Conservation (phyloP, 768 basidiomycete species). For the Tricholoma sp. region DNA sequence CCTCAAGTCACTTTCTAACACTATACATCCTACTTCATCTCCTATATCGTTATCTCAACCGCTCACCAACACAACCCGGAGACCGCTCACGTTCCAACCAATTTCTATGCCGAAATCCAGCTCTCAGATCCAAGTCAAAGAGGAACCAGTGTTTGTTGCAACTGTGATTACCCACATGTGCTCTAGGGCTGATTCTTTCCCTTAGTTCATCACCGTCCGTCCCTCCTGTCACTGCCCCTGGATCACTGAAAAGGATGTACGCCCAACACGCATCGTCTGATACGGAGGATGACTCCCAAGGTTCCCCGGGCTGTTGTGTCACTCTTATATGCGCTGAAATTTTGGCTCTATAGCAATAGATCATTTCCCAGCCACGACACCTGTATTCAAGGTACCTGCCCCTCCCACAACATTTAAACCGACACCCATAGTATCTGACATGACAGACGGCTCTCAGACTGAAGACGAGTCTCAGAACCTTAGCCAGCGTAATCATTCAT, state of each 20-base stretch:
- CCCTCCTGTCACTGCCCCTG: not conserved
- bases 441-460: conserved; percentile 12
- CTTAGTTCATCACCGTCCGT: not conserved
- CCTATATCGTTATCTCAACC: conserved; percentile 15
- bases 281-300: conserved; percentile 37
- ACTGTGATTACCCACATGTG: not conserved
- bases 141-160: conserved; percentile 15
- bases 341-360: conserved; percentile 2
- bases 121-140: conserved; percentile 12
- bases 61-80: conserved; percentile 9
- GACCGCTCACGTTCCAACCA: conserved; percentile 20
- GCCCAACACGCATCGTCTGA: conserved; percentile 25
- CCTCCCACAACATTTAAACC: conserved; percentile 4
- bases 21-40: conserved; percentile 16
- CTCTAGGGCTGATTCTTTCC: not conserved
- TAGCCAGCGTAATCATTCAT: conserved; percentile 5
- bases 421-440: not conserved
- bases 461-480: conserved; percentile 18
- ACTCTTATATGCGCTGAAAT: not conserved
- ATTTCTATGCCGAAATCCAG: conserved; percentile 2
- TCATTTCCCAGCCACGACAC: not conserved
- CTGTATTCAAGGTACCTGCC: conserved; percentile 7
- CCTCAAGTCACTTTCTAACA: conserved; percentile 1
- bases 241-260: conserved; percentile 5
- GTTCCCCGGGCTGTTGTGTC: conserved; percentile 10